These are phyloP conservation scores for Aspergillus amoenus DNA, from an alignment of 2,329 filamentous ascomycete genomes.

Conservation along the genomic window DNA sequence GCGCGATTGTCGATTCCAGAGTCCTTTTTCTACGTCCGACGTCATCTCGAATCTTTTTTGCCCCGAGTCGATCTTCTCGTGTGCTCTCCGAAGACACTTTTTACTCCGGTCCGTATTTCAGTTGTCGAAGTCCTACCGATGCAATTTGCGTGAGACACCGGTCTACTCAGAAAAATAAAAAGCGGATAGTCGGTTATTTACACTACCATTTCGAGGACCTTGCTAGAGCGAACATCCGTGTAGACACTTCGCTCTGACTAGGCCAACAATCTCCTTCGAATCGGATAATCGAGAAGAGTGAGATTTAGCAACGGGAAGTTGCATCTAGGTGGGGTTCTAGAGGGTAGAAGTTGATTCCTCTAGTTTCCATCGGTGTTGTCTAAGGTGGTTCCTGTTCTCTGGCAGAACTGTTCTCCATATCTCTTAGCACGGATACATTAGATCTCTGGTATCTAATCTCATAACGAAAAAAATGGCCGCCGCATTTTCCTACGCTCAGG, in stretches of 20 bases:
- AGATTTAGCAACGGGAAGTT: slow-evolving; percentile 25
- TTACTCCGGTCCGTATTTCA: slow-evolving; percentile 11
- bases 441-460: slow-evolving; percentile 8
- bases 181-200: slow-evolving; percentile 7
- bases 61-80: slow-evolving; percentile 1
- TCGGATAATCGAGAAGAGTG: slow-evolving; percentile 18
- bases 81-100: slow-evolving; percentile 15
- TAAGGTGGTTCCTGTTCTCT: slow-evolving; percentile 25
- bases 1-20: not conserved
- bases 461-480: slow-evolving; percentile 41
- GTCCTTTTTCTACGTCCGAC: not conserved
- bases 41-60: not conserved
- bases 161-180: slow-evolving; percentile 2
- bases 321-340: slow-evolving; percentile 30
- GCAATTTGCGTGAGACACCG: slow-evolving; percentile 27
- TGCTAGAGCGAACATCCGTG: slow-evolving; percentile 6
- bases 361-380: slow-evolving; percentile 25
- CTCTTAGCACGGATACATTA: slow-evolving; percentile 21
- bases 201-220: slow-evolving; percentile 1
- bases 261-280: slow-evolving; percentile 7
- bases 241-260: slow-evolving; percentile 6
- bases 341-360: slow-evolving; percentile 26
- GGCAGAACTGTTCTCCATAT: slow-evolving; percentile 23
- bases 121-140: slow-evolving; percentile 19
- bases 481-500: slow-evolving; percentile 91